Conservation (phyloP, 306 rosid species). For the Pueraria montana region DNA sequence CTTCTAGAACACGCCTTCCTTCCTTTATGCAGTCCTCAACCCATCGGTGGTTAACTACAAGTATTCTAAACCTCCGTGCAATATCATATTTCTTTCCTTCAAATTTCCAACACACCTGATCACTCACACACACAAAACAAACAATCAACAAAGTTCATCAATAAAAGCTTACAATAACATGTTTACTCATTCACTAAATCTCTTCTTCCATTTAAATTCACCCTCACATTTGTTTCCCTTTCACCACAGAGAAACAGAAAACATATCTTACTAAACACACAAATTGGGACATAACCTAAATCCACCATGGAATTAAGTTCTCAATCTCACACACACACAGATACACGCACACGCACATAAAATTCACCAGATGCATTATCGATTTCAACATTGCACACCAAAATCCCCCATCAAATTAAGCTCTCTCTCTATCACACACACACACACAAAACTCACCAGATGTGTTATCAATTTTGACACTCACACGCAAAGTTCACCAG, state of each 20-base stretch:
- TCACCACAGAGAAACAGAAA: not conserved
- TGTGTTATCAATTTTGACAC: not conserved
- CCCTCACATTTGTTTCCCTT: not conserved
- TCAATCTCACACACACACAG: not conserved
- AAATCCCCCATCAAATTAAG: not conserved
- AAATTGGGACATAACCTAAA: not conserved
- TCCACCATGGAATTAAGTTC: not conserved
- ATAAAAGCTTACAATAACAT: not conserved
- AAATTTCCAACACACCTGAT: slow-evolving; percentile 80
- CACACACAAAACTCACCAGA: not conserved
- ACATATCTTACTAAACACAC: not conserved
- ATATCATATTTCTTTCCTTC: slow-evolving; percentile 75
- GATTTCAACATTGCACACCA: not conserved
- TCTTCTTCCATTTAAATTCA: not conserved
- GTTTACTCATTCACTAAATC: not conserved
- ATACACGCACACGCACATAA: not conserved
- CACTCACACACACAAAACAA: slow-evolving; percentile 29
- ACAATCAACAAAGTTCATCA: slow-evolving; percentile 11
- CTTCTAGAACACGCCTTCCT: slow-evolving; percentile 76
- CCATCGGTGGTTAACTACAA: slow-evolving; percentile 83
- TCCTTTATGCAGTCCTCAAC: slow-evolving; percentile 85
- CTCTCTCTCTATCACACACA: not conserved
- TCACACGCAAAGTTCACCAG: no score
- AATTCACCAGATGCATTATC: not conserved
- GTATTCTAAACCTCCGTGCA: slow-evolving; percentile 62